Evolutionary conservation across 2,329 filamentous ascomycete species (phyloP).

Genomic region (Anisogramma anomala): DNA sequence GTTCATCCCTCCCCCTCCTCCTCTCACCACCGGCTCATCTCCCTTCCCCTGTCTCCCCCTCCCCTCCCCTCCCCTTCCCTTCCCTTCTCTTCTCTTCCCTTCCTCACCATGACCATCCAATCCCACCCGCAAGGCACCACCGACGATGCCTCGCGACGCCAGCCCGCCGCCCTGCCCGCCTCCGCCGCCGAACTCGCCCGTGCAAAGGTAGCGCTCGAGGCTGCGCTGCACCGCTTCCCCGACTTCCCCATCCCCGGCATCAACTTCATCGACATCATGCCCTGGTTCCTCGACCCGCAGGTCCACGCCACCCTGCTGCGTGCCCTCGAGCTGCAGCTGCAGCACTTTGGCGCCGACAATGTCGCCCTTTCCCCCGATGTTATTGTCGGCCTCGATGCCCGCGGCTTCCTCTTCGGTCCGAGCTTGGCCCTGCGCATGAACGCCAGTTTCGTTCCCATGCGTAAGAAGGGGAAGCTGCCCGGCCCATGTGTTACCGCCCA

Average conservation of each 20-base stretch:
- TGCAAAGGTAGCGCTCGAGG: constrained; percentile 60
- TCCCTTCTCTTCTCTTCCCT: constrained; percentile 20
- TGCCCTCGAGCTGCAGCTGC: constrained; percentile 74
- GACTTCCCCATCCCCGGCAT: constrained; percentile 91
- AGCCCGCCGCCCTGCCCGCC: constrained; percentile 51
- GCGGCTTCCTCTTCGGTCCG: constrained; percentile 92
- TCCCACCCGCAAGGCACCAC: constrained; percentile 19
- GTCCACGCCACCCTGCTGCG: constrained; percentile 68
- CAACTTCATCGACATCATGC: constrained; percentile 95
- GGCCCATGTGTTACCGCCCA: constrained; percentile 74
- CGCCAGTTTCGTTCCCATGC: constrained; percentile 80
- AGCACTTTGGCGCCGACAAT: constrained; percentile 32
- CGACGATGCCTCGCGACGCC: constrained; percentile 51
- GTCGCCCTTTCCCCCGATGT: constrained; percentile 61
- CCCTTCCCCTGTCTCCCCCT: constrained; percentile 16
- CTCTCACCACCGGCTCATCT: no score
- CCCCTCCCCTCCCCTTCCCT: constrained; percentile 20
- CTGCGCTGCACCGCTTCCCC: constrained; percentile 69
- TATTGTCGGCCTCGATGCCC: constrained; percentile 83
- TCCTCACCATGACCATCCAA: constrained; percentile 26
- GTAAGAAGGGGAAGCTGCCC: constrained; percentile 93
- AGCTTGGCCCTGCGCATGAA: constrained; percentile 72
- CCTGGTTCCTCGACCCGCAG: constrained; percentile 70
- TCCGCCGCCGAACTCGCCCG: constrained; percentile 52
- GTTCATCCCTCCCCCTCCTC: neutral